A percentile compares a stretch with the other conserved stretches of the same genome.
Evolutionary conservation across 2,329 filamentous ascomycete genomes (phyloP).

Genomic region (Aureobasidium sp.): DNA sequence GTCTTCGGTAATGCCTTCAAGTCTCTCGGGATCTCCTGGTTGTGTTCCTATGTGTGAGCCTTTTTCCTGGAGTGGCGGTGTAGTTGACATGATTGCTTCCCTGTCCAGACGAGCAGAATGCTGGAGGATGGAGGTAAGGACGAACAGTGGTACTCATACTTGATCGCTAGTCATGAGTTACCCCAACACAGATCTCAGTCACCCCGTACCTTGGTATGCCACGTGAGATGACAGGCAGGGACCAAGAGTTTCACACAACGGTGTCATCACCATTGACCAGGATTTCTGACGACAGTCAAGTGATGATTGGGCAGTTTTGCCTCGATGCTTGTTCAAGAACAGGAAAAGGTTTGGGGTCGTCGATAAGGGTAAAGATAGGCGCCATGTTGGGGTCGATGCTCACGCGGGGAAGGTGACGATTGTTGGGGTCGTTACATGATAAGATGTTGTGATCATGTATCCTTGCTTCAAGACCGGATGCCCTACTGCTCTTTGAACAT

Average conservation of each 20-base stretch:
- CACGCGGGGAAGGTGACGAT: background rate
- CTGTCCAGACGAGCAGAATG: background rate
- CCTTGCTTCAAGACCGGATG: background rate
- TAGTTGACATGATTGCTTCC: background rate
- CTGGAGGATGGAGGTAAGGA: background rate
- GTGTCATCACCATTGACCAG: background rate
- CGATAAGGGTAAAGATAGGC: conserved; percentile 4
- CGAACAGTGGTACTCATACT: background rate
- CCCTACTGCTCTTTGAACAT: too few relatives aligned
- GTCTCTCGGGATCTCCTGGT: conserved; percentile 33
- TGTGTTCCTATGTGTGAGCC: background rate
- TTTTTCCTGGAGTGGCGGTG: background rate
- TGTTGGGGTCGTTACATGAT: background rate
- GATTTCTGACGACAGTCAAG: background rate
- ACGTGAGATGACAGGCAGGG: background rate
- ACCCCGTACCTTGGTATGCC: background rate
- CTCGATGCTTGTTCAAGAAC: background rate
- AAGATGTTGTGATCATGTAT: background rate
- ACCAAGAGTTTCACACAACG: background rate
- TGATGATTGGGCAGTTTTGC: background rate
- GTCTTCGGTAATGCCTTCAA: conserved; percentile 34
- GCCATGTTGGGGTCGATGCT: background rate
- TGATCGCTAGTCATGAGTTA: background rate
- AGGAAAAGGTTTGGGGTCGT: background rate
- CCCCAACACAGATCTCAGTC: background rate